Evolutionary conservation across 202 grass and related monocot species (phyloP), one percentile per base, ranked within the genome.

Genomic region (Cymbopogon flexuosus): DNA sequence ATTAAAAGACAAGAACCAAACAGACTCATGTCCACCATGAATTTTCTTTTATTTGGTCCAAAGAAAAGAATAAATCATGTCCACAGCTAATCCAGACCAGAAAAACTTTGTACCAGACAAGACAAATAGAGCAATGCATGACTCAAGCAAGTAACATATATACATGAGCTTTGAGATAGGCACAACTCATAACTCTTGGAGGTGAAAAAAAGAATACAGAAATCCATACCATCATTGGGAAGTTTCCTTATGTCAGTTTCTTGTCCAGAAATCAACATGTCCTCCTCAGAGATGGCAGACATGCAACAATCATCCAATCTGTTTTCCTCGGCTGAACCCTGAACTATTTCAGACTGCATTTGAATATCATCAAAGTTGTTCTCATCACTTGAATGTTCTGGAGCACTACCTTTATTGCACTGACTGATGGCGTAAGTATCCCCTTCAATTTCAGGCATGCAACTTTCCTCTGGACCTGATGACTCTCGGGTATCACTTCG

Each of bases 221-320:
- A 81, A 62, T 81, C 35, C 51, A 47, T 90, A 89, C 79, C 85
- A 80, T 87, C 33, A 76, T 82, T 76, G 39, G 75, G 88, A 88
- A 83, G 83, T 76, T 91, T 47, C 31, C 62, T 75, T 81, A 68
- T 81, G 77, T 77, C 82, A 81, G 68, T 67, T 70, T 93, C 85
- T 57, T 18, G 59, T 60, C 64, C 76, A 89, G 88, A 82, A 79
- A 77, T 57, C 16, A 86, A 77, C 21, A 69, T 21, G 43, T 88
- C 80, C 43, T 91, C 85, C 71, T 89, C 81, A 0, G 86, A 93
- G 33, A 80, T 88, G 43, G 77, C 77, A 54, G 61, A 89, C n/a
- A 84, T 68, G 79, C 66, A 92, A 84, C 65, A 80, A 85, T 87
- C 84, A 83, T 90, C 76, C 52, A 83, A 80, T 70, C 77, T 84